Base-by-base conservation (phyloP, 371 early-diverging fungal species). In the Haplosporangium sp. region DNA sequence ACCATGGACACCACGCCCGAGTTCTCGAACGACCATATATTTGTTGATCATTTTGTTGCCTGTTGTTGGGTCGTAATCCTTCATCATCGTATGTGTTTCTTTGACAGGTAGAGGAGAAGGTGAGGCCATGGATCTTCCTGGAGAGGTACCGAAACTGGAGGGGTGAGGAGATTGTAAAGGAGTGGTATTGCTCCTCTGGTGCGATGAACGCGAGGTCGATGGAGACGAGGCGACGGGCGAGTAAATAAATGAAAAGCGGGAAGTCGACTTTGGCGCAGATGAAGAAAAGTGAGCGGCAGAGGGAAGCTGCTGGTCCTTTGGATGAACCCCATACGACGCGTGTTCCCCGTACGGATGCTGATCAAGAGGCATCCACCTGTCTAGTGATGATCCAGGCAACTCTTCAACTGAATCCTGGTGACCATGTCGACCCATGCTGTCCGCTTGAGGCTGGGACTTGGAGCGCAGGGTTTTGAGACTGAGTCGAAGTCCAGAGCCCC, bases 1-100 rank as follows among this genome's bases (percentile, higher is more conserved):
- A 23, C 97, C 98, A 68, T 97, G 96, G 9, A 92, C 93, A 29
- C 98, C 98, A 50, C 96, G 87, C n/a, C 98, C 98, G 14, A 98
- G 84, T 80, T 96, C 96, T 62, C 83, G 85, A 16, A 96, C 74
- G 16, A 98, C 87, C 87, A 95, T 90, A 83, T 96, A 98, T 59
- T 95, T 85, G 83, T 98, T 98, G 71, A 98, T 92, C 83, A 91
- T 87, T 72, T 98, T 98, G 79, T 91, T 90, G 20, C 96, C 96
- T 0, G 95, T 94, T 40, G 82, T 81, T 37, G 91, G 87, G 64
- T 96, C 95, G 74, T 92, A 90, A 62, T 92, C 90, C 59, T 92
- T 90, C 48, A 86, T 86, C 70, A 96, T 89, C 55, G 85, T 89
- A 53, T 83, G 72, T 2, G 95, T 96, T 79, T 95, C 95, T 65